A percentile compares a stretch with the other conserved stretches of the same genome.
phyloP scores from a whole-genome alignment of 2,329 filamentous ascomycete genomes.

The Lachnellula subtilissima region DNA sequence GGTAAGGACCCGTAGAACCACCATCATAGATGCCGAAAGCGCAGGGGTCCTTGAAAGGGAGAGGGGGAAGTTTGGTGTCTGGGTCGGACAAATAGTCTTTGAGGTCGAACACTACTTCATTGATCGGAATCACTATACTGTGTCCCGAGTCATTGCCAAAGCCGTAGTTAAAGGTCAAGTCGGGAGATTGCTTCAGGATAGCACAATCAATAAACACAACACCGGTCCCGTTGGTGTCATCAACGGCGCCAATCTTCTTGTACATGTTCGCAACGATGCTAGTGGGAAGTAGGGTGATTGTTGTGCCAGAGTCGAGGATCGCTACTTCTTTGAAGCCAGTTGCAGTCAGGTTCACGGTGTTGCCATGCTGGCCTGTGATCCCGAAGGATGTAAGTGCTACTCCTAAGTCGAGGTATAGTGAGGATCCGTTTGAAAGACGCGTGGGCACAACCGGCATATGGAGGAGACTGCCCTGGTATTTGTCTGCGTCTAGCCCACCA shows the following conservation, averaged over 20 bases:
- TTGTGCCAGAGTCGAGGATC: slow-evolving; percentile 62
- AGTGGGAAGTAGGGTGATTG: slow-evolving; percentile 58
- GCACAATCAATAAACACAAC: slow-evolving; percentile 33
- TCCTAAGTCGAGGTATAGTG: slow-evolving; percentile 15
- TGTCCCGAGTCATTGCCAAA: slow-evolving; percentile 40
- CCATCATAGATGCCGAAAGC: slow-evolving; percentile 46
- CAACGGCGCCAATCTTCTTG: slow-evolving; percentile 36
- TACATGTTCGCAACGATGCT: slow-evolving; percentile 41
- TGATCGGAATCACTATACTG: slow-evolving; percentile 39
- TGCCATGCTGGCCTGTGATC: slow-evolving; percentile 32
- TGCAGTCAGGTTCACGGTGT: slow-evolving; percentile 15
- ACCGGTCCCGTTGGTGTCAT: slow-evolving; percentile 13
- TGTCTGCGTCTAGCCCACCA: slow-evolving; percentile 42
- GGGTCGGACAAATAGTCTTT: slow-evolving; percentile 5
- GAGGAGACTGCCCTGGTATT: slow-evolving; percentile 36
- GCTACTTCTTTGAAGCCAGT: slow-evolving; percentile 38
- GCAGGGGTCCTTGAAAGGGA: slow-evolving; percentile 37
- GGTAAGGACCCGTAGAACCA: slow-evolving; percentile 3
- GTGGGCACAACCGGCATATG: slow-evolving; percentile 16
- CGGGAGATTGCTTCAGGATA: slow-evolving; percentile 34
- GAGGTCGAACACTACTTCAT: slow-evolving; percentile 39
- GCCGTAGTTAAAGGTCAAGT: slow-evolving; percentile 40
- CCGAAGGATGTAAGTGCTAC: slow-evolving; percentile 23
- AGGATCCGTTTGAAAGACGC: slow-evolving; percentile 12
- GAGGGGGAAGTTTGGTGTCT: slow-evolving; percentile 1